These are phyloP conservation scores for Lotmaria passim DNA, from an alignment of 208 protist genomes.

Conservation along the genomic window DNA sequence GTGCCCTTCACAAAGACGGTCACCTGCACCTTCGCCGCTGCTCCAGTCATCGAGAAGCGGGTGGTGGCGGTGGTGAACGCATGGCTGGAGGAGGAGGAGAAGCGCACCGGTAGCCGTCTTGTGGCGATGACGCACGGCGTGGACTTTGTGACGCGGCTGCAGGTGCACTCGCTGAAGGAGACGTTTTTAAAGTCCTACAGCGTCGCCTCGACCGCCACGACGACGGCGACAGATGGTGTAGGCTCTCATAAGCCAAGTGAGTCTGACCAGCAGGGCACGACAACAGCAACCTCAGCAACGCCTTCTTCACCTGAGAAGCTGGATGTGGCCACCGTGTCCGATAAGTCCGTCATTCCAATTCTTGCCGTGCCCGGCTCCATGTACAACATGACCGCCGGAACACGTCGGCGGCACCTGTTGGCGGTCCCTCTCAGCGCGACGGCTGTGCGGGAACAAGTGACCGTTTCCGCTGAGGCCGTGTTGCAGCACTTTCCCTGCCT, in stretches of 20 bases:
- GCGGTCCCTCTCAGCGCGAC: constrained; percentile 13
- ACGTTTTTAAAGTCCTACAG: constrained; percentile 28
- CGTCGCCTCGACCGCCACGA: not conserved
- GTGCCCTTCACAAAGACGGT: constrained; percentile 38
- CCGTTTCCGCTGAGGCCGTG: constrained; percentile 28
- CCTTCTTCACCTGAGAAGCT: not conserved
- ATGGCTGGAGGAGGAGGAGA: constrained; percentile 32
- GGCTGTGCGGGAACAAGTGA: constrained; percentile 32
- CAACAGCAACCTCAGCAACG: not conserved
- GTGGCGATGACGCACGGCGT: constrained; percentile 63
- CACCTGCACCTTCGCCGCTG: constrained; percentile 62
- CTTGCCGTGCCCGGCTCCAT: constrained; percentile 33
- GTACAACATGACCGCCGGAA: constrained; percentile 32
- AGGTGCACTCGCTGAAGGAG: constrained; percentile 54
- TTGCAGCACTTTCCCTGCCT: constrained; percentile 62
- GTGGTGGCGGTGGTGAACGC: constrained; percentile 32
- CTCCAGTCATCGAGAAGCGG: constrained; percentile 60
- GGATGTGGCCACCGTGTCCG: constrained; percentile 1
- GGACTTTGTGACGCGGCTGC: constrained; percentile 64
- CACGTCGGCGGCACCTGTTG: constrained; percentile 27
- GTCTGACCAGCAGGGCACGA: not conserved
- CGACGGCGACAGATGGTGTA: too few relatives aligned
- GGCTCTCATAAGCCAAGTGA: not conserved
- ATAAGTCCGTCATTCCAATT: constrained; percentile 20
- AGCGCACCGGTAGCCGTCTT: constrained; percentile 45